Evolutionary conservation across 805 yeast species (phyloP).

Genomic region (Candida ulmi): DNA sequence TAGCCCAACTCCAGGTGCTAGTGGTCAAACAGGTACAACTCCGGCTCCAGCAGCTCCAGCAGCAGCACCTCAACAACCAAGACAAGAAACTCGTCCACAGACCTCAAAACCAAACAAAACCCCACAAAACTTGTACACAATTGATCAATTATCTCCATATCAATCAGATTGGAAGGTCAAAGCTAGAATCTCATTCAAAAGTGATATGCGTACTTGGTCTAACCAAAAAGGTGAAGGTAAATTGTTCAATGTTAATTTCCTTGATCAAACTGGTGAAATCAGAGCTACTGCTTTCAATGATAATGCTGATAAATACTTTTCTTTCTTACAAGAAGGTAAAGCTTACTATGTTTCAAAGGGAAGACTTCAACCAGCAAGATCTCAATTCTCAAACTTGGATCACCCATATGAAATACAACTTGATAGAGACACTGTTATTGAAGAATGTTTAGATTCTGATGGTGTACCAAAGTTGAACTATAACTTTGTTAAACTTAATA

Average conservation of each 20-base stretch:
- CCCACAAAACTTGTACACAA: slow-evolving; percentile 54
- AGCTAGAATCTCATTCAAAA: slow-evolving; percentile 84
- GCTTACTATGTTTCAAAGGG: slow-evolving; percentile 83
- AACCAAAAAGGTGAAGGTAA: slow-evolving; percentile 86
- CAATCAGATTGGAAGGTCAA: slow-evolving; percentile 89
- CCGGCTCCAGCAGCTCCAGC: slow-evolving; percentile 11
- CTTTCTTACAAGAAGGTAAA: slow-evolving; percentile 78
- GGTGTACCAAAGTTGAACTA: slow-evolving; percentile 77
- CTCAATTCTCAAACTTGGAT: slow-evolving; percentile 74
- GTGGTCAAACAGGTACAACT: slow-evolving; percentile 6
- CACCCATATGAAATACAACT: slow-evolving; percentile 86
- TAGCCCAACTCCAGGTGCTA: slow-evolving; percentile 17
- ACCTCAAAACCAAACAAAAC: slow-evolving; percentile 13
- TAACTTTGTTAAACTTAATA: slow-evolving; percentile 65
- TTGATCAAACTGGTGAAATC: slow-evolving; percentile 95
- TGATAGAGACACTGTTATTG: slow-evolving; percentile 73
- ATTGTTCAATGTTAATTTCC: slow-evolving; percentile 77
- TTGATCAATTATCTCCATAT: slow-evolving; percentile 87
- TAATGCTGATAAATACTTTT: slow-evolving; percentile 72
- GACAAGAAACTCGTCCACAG: slow-evolving; percentile 5
- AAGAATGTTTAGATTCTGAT: slow-evolving; percentile 55
- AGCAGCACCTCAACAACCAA: slow-evolving; percentile 10
- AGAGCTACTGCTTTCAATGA: slow-evolving; percentile 93
- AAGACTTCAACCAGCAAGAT: slow-evolving; percentile 75
- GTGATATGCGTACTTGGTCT: slow-evolving; percentile 84